Evolutionary conservation across 192 early-diverging fungal species (phyloP), one percentile per base, ranked within the genome.

Genomic region (Backusella tarrabulga): DNA sequence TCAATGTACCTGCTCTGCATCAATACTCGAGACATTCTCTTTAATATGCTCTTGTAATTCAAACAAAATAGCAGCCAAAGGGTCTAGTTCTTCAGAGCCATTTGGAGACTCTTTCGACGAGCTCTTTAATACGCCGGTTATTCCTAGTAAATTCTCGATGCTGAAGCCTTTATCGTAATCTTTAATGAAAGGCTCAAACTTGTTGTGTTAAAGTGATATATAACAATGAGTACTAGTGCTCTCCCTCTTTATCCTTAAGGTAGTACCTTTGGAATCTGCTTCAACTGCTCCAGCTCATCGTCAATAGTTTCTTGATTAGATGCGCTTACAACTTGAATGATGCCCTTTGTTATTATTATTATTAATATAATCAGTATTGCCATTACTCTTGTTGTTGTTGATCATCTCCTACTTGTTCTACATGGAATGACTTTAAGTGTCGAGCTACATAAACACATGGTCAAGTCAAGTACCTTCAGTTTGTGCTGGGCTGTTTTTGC

Each of bases 141-240:
- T 46, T 15, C 71, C 71, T 23, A 72, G 29, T 50, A 72, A 34
- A 50, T 50, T 36, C 23, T 72, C 71, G 7, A 72, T 41, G 6
- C 26, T 36, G 19, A 72, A 72, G 4, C 71, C 71, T 32, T 72
- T 72, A 29, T 72, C 71, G 1, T 72, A 44, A 7, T 72, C 71
- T 72, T 72, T 72, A 46, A 50, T 46, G 29, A 72, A 72, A 26
- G 71, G 71, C 7, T 44, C 44, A 50, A 72, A 72, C 40, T 68
- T 35, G 26, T 63, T 63, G 11, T 29, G 26, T 63, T 29, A 21
- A 56, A 56, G 5, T 4, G n/a, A 4, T 2, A 23, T 26, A 21
- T 14, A 1, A 11, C 21, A n/a, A 52, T n/a, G 11, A 23, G 29
- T 29, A 14, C 14, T 14, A 4, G 56, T 29, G 2, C n/a, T 23